Base-by-base conservation (phyloP, 352 stramenopile species). In the Phytophthora melonis region DNA sequence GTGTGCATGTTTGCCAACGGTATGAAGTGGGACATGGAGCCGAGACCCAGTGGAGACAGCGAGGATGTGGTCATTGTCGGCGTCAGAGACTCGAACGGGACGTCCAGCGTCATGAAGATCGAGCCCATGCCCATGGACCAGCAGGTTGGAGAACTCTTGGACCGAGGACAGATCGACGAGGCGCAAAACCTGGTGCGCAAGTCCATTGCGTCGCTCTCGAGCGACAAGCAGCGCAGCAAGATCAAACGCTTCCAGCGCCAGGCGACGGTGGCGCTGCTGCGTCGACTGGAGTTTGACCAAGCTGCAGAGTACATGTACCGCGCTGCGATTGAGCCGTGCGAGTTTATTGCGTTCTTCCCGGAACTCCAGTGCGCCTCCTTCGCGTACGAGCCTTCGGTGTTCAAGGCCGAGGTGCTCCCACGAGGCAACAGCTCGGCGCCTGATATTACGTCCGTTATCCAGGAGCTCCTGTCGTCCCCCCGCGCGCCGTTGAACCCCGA, bases 21-120 rank as follows among this genome's bases (percentile, higher is more conserved):
- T n/a, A 97, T 97, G 90, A 97, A 97, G 74, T 97, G 88, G 74
- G 88, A 97, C 69, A 97, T 97, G 90, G 88, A 95, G 27, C 90
- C 90, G 3, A 81, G 90, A 21, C 85, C 80, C 11, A 86, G 74
- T 25, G 87, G 86, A 36, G 90, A 97, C 56, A 81, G 75, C 3
- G 90, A 97, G 60, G 90, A 97, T 56, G 84, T 95, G 10, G 73
- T 97, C 43, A 77, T 97, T 34, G 85, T 93, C 7, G 90, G 88
- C 9, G 78, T 93, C 16, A 81, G 89, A 32, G 89, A 95, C n/a
- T 58, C 58, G 1, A 78, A 74, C 32, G 78, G 81, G 18, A 92
- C 81, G 58, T 97, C 90, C 13, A 89, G 80, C 32, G 88, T 97
- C 18, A 79, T 97, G 64, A 95, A 95, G 63, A 79, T 97, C 14